Conservation (phyloP, 805 yeast genomes). For the Ogataea paraovalis region DNA sequence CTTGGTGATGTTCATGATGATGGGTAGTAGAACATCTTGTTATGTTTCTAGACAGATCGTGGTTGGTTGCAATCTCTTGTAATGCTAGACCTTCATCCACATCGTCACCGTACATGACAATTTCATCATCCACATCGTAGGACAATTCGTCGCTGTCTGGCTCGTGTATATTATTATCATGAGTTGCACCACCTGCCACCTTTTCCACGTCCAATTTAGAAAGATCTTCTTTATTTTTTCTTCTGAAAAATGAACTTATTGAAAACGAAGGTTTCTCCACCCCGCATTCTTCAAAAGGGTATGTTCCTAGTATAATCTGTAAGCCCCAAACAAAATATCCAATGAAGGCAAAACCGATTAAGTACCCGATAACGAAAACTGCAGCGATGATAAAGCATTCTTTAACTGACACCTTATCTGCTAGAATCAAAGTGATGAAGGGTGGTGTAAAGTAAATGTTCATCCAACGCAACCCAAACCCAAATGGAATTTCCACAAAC, state of each 20-base stretch:
- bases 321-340: slow-evolving; percentile 45
- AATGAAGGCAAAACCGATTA: slow-evolving; percentile 46
- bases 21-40: slow-evolving; percentile 1
- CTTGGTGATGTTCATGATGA: not conserved
- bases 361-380: slow-evolving; percentile 63
- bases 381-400: slow-evolving; percentile 75
- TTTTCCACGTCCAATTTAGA: not conserved
- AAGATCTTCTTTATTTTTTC: not conserved
- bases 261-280: not conserved
- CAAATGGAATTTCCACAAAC: slow-evolving; percentile 56
- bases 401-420: slow-evolving; percentile 57
- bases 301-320: slow-evolving; percentile 32
- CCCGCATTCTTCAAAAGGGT: slow-evolving; percentile 11
- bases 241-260: slow-evolving; percentile 3
- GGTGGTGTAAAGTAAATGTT: slow-evolving; percentile 76
- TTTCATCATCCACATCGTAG: not conserved
- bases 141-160: not conserved
- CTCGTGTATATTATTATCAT: not conserved
- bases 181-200: slow-evolving; percentile 10
- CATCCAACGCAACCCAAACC: slow-evolving; percentile 72
- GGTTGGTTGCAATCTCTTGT: slow-evolving; percentile 18
- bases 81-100: slow-evolving; percentile 30
- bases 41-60: slow-evolving; percentile 13
- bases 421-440: slow-evolving; percentile 65
- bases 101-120: not conserved